phyloP scores from a whole-genome alignment of 805 yeast genomes.

The Suhomyces prunicola region DNA sequence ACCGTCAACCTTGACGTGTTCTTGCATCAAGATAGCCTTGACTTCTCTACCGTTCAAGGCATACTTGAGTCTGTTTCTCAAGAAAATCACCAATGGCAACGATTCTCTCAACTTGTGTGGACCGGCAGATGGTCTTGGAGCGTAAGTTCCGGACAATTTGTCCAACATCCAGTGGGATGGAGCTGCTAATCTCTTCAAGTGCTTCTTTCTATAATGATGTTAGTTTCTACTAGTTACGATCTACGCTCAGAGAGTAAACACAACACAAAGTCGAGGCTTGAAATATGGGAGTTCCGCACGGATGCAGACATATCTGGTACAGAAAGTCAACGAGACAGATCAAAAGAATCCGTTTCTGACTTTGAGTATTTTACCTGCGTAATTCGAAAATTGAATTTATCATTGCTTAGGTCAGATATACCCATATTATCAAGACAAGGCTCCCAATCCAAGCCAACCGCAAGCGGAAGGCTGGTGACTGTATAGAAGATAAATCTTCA shows the following conservation, averaged over 20 bases:
- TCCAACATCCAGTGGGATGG: constrained; percentile 99
- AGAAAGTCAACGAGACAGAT: neutral
- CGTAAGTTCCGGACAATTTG: constrained; percentile 98
- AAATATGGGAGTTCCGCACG: neutral
- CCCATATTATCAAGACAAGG: constrained; percentile 45
- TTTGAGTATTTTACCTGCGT: too few species aligned
- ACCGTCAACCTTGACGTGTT: constrained; percentile 73
- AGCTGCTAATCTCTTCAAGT: constrained; percentile 99
- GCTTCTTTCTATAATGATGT: constrained; percentile 75
- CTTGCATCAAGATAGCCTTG: constrained; percentile 33
- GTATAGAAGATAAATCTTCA: constrained; percentile 6
- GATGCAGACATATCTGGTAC: neutral
- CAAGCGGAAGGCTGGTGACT: constrained; percentile 19
- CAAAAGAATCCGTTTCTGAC: too few species aligned
- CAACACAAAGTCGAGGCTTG: neutral
- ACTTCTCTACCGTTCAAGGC: constrained; percentile 35
- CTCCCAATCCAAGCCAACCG: constrained; percentile 40
- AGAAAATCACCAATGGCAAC: constrained; percentile 30
- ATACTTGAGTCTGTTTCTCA: constrained; percentile 34
- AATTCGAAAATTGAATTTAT: neutral
- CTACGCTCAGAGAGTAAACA: constrained; percentile 1
- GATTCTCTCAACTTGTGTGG: constrained; percentile 70
- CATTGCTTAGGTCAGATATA: neutral
- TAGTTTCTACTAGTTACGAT: constrained; percentile 16
- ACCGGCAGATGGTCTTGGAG: constrained; percentile 99